Conservation (phyloP, 257 asterid genomes). For the Jacaranda copaia region DNA sequence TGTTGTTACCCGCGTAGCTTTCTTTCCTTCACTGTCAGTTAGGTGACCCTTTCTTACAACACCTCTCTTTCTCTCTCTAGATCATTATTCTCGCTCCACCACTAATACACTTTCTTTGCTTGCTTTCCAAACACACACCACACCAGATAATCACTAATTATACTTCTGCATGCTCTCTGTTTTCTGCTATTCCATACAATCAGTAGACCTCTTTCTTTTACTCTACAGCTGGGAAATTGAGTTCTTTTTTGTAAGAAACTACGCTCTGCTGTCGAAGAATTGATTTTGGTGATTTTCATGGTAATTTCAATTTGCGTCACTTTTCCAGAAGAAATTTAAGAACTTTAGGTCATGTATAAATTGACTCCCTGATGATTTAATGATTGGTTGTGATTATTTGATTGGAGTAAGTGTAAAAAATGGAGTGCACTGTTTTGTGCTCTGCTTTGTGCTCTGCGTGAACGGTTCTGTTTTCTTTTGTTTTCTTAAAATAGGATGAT, state of each 20-base stretch:
- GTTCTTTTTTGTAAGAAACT: slow-evolving; percentile 24
- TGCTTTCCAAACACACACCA: slow-evolving; percentile 24
- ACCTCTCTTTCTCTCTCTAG: slow-evolving; percentile 23
- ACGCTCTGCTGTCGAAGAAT: slow-evolving; percentile 34
- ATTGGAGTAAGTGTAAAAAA: background rate
- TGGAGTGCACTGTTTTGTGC: slow-evolving; percentile 22
- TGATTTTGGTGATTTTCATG: slow-evolving; percentile 32
- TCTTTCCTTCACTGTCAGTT: slow-evolving; percentile 32
- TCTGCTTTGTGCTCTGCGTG: slow-evolving; percentile 23
- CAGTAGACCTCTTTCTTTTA: slow-evolving; percentile 16
- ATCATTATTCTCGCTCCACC: slow-evolving; percentile 31
- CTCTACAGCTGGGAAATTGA: slow-evolving; percentile 21
- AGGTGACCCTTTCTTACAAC: slow-evolving; percentile 28
- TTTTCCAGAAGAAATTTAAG: background rate
- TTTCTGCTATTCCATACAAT: background rate
- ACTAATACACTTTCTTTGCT: slow-evolving; percentile 21
- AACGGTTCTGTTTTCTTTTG: slow-evolving; percentile 10
- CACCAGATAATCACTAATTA: slow-evolving; percentile 20
- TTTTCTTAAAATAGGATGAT: slow-evolving; percentile 17
- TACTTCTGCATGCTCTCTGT: slow-evolving; percentile 24
- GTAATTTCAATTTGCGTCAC: slow-evolving; percentile 28
- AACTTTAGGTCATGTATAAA: background rate
- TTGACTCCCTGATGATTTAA: background rate
- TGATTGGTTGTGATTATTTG: background rate
- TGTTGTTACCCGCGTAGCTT: slow-evolving; percentile 38